phyloP scores from a whole-genome alignment of 2,329 filamentous ascomycete species.

The Xylaria sp. region DNA sequence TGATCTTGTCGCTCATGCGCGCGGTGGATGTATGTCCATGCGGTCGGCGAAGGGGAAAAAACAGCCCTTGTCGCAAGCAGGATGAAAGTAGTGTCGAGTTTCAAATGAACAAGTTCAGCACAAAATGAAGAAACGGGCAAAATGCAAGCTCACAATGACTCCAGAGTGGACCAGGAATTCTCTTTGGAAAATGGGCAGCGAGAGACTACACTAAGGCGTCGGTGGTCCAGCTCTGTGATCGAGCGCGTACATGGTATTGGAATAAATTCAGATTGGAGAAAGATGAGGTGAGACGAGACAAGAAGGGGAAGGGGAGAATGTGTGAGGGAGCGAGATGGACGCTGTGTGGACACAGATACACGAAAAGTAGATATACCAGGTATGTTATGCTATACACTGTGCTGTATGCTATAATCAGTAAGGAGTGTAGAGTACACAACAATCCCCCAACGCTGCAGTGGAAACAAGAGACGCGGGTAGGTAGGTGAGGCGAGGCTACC shows the following conservation, averaged over 20 bases:
- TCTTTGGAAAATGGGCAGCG: slow-evolving; percentile 26
- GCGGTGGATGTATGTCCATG: slow-evolving; percentile 25
- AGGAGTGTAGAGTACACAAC: background rate
- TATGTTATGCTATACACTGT: background rate
- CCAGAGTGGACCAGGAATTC: slow-evolving; percentile 26
- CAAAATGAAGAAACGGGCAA: slow-evolving; percentile 30
- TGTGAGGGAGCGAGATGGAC: slow-evolving; percentile 26
- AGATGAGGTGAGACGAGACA: slow-evolving; percentile 37
- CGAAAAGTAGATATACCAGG: slow-evolving; percentile 5
- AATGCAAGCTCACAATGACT: slow-evolving; percentile 21
- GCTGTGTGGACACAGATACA: slow-evolving; percentile 3
- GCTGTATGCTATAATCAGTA: background rate
- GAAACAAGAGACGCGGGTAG: slow-evolving; percentile 12
- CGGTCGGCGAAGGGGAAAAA: slow-evolving; percentile 29
- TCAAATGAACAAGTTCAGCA: slow-evolving; percentile 29
- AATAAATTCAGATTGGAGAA: slow-evolving; percentile 25
- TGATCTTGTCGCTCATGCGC: slow-evolving; percentile 35
- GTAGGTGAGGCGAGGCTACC: no score
- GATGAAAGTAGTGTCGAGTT: slow-evolving; percentile 24
- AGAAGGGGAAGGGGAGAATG: slow-evolving; percentile 18
- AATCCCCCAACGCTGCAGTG: background rate
- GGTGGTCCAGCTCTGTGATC: slow-evolving; percentile 33
- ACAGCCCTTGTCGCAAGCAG: slow-evolving; percentile 28
- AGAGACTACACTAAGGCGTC: slow-evolving; percentile 17
- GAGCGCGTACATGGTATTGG: slow-evolving; percentile 21